Base-by-base conservation (phyloP, 2,329 filamentous ascomycete genomes). In the Penicillium sclerotigenum region DNA sequence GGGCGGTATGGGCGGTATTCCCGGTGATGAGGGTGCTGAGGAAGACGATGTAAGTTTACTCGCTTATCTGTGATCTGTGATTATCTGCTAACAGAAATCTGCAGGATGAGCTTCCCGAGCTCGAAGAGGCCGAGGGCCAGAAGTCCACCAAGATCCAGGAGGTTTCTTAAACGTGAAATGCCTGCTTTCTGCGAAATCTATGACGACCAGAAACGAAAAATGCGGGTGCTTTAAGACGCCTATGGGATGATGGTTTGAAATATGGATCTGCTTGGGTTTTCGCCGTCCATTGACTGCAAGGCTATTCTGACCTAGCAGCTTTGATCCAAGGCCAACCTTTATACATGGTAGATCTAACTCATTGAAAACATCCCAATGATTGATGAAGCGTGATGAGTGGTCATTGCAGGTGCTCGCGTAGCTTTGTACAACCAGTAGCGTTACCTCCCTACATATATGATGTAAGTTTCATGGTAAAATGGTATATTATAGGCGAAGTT, bases 71-170 rank as follows among this genome's bases (percentile, higher is more conserved):
- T 31, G 11, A 45, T 31, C 20, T 47, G 18, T 45, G 26, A n/a
- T 54, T 41, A 7, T 18, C 16, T 28, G 54, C 53, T 66, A 45
- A 63, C 50, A 47, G 16, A 26, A 4, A 9, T 56, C 14, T 24
- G 36, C 87, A 90, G 50, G 89, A 91, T 4, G 90, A 93, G n/a
- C 91, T 96, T 86, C 91, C 91, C 56, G 85, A 84, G 65, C 85
- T 95, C 40, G 77, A 72, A 66, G 73, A 70, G 59, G 67, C 57
- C 38, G 76, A 78, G 0, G 37, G 6, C 54, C 73, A 73, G 58
- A 73, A 74, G 65, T 64, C 69, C 38, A 24, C 64, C 52, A 74
- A 74, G 67, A 71, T 74, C 55, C 66, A 74, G 63, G 72, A 74
- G 64, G 57, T 73, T 45, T 65, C 67, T 53, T 73, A 72, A 65